Base-by-base conservation (phyloP, 306 rosid species). In the Cicer judaicum region DNA sequence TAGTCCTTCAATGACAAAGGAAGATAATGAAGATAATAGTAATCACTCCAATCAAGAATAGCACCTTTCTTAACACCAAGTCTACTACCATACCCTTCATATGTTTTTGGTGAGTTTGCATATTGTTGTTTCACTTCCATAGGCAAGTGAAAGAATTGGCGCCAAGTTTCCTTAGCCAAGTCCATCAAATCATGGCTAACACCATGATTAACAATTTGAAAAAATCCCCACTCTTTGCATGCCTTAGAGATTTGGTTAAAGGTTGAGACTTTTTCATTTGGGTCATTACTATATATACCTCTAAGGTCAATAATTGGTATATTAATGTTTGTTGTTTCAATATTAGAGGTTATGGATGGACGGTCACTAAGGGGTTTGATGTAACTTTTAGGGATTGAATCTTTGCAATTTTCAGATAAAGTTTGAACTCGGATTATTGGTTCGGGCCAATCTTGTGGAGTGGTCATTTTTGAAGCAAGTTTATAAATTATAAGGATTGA, bases 31-130 rank as follows among this genome's bases (percentile, higher is more conserved):
- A 92, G 96, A 70, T 19, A 92, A 39, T 88, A 92, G 50, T 92
- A 92, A 65, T 92, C 98, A 70, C 96, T 88, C 98, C 96, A 92
- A 67, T 92, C 98, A 55, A 92, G 93, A 84, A 88, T 80, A 50
- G 96, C 96, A n/a, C 90, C 96, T 52, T 84, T 90, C 36, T 90
- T 78, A 14, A 92, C 64, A 1, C 96, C 98, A 11, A 90, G 86
- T 7, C 98, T 86, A 64, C 96, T 90, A 4, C 98, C 98, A 74
- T 92, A 92, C 0, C 98, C 98, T 73, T 92, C 98, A 40, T 92
- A 92, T 10, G 98, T 92, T 61, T 41, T 87, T 0, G 98, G 98
- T 0, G 87, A 87, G 73, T 92, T 92, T 2, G 93, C 92, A 64
- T 88, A 85, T 5, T 52, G 59, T 12, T 89, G 96, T 53, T 92